Evolutionary conservation across 768 basidiomycete genomes (phyloP).

Genomic region (Naganishia vaughanmartiniae): DNA sequence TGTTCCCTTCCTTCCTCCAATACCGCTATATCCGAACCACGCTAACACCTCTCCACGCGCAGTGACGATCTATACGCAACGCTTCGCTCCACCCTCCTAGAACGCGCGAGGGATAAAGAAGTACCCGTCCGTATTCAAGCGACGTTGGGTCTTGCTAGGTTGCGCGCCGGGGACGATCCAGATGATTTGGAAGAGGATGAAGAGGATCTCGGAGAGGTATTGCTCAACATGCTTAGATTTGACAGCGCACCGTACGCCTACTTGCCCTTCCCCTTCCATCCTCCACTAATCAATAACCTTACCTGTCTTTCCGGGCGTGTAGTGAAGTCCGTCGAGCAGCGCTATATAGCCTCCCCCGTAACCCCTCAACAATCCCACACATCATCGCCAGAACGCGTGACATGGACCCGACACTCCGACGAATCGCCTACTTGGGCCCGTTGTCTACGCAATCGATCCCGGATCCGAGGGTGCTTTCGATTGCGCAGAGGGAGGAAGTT

Average conservation of each 20-base stretch:
- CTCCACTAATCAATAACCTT: too few species aligned
- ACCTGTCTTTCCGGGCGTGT: constrained; percentile 52
- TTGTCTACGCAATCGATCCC: constrained; percentile 64
- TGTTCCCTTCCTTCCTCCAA: constrained; percentile 56
- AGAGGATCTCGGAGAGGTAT: constrained; percentile 46
- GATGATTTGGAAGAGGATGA: constrained; percentile 54
- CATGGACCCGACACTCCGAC: constrained; percentile 70
- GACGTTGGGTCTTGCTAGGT: constrained; percentile 71
- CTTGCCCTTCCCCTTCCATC: too few species aligned
- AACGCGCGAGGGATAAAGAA: constrained; percentile 77
- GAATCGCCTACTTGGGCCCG: constrained; percentile 65
- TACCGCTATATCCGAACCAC: background rate
- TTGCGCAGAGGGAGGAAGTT: constrained; percentile 71
- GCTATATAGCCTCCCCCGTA: constrained; percentile 68
- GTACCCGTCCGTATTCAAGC: constrained; percentile 72
- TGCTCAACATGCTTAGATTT: constrained; percentile 65
- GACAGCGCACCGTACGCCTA: constrained; percentile 72
- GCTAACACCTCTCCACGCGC: background rate
- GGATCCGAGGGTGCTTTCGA: constrained; percentile 62
- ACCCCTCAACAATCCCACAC: constrained; percentile 59
- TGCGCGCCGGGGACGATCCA: constrained; percentile 72
- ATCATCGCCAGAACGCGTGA: constrained; percentile 78
- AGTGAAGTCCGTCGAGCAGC: constrained; percentile 77
- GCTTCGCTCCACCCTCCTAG: constrained; percentile 66
- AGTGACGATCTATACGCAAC: constrained; percentile 65